Percentiles rank a stretch among this genome's conserved stretches.
Evolutionary conservation across 1,284 basidiomycete genomes (phyloP).

Genomic region (Microbotryomycetes sp.): DNA sequence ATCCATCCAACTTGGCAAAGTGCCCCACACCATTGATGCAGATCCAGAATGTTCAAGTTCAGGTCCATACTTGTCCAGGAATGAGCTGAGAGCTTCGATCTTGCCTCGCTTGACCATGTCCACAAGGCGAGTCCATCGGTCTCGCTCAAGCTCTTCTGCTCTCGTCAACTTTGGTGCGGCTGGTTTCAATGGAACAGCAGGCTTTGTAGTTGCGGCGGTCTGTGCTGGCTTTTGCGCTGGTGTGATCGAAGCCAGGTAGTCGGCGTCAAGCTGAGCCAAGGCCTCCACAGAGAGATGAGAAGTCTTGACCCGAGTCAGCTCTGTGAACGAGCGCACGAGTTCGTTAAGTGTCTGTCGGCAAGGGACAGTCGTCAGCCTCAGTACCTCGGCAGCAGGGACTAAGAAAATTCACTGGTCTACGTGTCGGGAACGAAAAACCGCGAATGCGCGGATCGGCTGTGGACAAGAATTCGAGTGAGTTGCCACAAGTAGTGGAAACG

Average conservation of each 20-base stretch:
- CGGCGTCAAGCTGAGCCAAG: constrained; percentile 76
- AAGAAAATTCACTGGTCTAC: constrained; percentile 63
- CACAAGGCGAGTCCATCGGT: constrained; percentile 69
- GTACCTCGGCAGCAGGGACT: background rate
- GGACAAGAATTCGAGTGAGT: background rate
- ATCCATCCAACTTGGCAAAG: constrained; percentile 61
- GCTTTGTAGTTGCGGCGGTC: constrained; percentile 39
- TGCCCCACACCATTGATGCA: constrained; percentile 49
- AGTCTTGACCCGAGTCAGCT: constrained; percentile 77
- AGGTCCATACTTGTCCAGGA: constrained; percentile 68
- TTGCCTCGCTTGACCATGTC: constrained; percentile 86
- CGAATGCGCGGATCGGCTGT: constrained; percentile 67
- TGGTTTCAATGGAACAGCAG: constrained; percentile 37
- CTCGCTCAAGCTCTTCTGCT: constrained; percentile 67
- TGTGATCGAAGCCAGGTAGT: constrained; percentile 56
- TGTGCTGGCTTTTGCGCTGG: constrained; percentile 16
- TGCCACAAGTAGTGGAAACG: background rate
- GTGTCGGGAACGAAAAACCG: constrained; percentile 87
- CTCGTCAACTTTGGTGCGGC: constrained; percentile 59
- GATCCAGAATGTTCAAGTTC: constrained; percentile 43
- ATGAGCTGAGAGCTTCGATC: constrained; percentile 68
- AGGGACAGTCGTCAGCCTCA: background rate
- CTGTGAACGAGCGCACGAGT: constrained; percentile 75
- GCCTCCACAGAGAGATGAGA: constrained; percentile 80
- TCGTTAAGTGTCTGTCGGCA: constrained; percentile 75